Percentiles rank a stretch among this genome's conserved stretches.
Evolutionary conservation across 1,284 basidiomycete genomes (phyloP).

Genomic region (Ustilago curta): DNA sequence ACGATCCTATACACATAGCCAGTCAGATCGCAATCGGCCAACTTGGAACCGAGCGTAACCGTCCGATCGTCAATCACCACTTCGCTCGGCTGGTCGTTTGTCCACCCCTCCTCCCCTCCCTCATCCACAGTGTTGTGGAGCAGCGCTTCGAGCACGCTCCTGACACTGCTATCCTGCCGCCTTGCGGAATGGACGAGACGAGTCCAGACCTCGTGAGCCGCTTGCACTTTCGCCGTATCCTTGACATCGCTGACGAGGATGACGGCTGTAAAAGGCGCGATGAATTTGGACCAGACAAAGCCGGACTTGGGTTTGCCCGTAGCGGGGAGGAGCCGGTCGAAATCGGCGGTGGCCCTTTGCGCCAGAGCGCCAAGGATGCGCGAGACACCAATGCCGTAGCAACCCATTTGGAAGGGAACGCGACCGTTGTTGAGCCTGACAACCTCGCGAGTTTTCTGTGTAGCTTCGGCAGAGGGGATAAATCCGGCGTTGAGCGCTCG

Average conservation of each 20-base stretch:
- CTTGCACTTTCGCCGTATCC: conserved; percentile 7
- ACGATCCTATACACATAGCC: conserved; percentile 64
- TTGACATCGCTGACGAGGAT: conserved; percentile 23
- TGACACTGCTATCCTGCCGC: neutral
- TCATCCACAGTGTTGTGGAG: neutral
- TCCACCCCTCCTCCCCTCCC: conserved; percentile 6
- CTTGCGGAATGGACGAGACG: conserved; percentile 5
- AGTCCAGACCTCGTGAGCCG: conserved; percentile 5
- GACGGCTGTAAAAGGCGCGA: conserved; percentile 61
- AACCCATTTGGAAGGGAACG: conserved; percentile 69
- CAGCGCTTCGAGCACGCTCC: neutral
- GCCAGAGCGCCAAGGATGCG: conserved; percentile 68
- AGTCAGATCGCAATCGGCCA: conserved; percentile 68
- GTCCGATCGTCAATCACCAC: conserved; percentile 67
- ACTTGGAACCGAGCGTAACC: conserved; percentile 56
- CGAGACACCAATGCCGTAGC: conserved; percentile 70
- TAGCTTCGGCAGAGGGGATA: conserved; percentile 3
- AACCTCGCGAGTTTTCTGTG: conserved; percentile 7
- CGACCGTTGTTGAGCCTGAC: conserved; percentile 29
- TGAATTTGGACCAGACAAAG: conserved; percentile 57
- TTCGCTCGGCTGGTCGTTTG: conserved; percentile 17
- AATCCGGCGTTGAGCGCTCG: conserved; percentile 60
- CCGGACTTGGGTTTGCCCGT: conserved; percentile 21
- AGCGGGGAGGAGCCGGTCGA: neutral
- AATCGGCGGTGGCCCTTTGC: conserved; percentile 33